Evolutionary conservation across 768 basidiomycete species (phyloP).

Genomic region (Lactarius vividus): DNA sequence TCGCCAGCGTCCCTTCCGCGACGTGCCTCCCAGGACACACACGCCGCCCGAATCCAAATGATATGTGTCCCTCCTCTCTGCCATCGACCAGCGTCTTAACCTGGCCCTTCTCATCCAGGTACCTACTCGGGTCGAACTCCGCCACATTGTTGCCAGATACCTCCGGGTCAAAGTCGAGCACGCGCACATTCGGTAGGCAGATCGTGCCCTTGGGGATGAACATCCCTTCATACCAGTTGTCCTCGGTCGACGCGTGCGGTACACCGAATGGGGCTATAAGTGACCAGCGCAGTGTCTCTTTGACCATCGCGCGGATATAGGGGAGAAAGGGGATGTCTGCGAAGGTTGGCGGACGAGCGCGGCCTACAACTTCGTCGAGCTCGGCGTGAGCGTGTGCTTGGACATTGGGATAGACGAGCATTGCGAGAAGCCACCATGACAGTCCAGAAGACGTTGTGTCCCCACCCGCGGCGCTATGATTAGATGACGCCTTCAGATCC

Average conservation of each 20-base stretch:
- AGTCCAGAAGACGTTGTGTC: constrained; percentile 28
- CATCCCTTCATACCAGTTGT: constrained; percentile 20
- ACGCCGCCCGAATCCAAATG: constrained; percentile 33
- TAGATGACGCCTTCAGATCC: background rate
- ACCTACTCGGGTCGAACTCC: constrained; percentile 1
- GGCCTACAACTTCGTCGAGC: constrained; percentile 39
- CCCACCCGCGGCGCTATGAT: background rate
- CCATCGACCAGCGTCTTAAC: constrained; percentile 22
- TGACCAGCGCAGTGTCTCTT: constrained; percentile 35
- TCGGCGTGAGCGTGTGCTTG: constrained; percentile 41
- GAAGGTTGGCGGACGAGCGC: constrained; percentile 39
- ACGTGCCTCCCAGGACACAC: constrained; percentile 36
- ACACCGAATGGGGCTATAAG: constrained; percentile 29
- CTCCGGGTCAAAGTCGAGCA: background rate
- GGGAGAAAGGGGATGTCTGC: constrained; percentile 35
- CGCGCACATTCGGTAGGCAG: background rate
- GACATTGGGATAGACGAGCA: constrained; percentile 40
- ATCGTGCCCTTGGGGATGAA: constrained; percentile 23
- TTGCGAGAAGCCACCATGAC: constrained; percentile 39
- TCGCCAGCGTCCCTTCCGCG: constrained; percentile 34
- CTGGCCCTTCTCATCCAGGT: constrained; percentile 8
- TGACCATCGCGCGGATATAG: constrained; percentile 39
- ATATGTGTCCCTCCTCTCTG: constrained; percentile 31
- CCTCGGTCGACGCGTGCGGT: background rate
- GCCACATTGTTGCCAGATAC: background rate